Base-by-base conservation (phyloP, 805 yeast species). In the Tetrapisispora phaffii region DNA sequence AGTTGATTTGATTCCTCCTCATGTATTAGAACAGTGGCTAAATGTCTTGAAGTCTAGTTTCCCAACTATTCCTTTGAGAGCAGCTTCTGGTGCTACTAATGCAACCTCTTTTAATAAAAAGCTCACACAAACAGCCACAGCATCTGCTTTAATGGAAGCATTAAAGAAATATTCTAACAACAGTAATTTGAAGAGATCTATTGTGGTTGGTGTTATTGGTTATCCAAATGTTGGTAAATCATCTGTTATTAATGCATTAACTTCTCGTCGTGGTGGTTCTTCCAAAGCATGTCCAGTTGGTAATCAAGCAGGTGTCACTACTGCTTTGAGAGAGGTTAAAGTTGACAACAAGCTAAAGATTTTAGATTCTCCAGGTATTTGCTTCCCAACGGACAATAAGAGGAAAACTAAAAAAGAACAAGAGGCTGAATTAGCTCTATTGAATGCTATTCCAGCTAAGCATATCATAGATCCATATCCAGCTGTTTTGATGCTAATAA, bases 161-260 rank as follows among this genome's bases (percentile, higher is more conserved):
- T 76, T 90, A 56, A 90, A 90, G 67, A 74, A 87, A 40, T 93
- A 82, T 62, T 89, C 97, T 19, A 74, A 76, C 51, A 83, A 84
- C 65, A 76, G 88, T 20, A 85, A 88, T 60, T 73, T 89, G 57
- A 89, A 89, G 61, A 80, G 97, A 63, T 79, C 95, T 13, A 82
- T 89, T 46, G 76, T 86, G 38, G 97, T 87, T 39, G 97, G 98
- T 63, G 95, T n/a, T n/a, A n/a, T n/a, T n/a, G n/a, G n/a, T n/a
- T n/a, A n/a, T n/a, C n/a, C n/a, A n/a, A n/a, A n/a, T 90, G 34
- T 31, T 44, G 97, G 97, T 58, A 89, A 89, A 64, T 88, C 96
- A 2, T 86, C 96, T 17, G 83, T 93, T 47, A 93, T 90, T 60
- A 90, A 90, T 65, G 83, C 97, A 2, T 72, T 90, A 53, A 80